Base-by-base conservation (phyloP, 305 asterid genomes). In the Monarda citriodora region DNA sequence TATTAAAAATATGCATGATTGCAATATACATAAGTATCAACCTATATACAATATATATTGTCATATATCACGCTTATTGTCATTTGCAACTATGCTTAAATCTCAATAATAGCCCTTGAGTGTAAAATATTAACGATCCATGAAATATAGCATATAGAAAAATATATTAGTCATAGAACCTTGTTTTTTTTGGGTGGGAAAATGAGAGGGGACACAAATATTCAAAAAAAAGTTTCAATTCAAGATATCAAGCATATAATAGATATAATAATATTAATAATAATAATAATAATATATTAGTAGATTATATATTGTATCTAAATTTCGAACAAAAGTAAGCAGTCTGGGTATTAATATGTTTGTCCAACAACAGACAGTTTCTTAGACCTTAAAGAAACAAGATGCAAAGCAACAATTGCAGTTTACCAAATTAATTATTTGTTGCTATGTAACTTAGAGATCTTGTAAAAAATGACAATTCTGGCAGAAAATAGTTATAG, bases 381-480 rank as follows among this genome's bases (percentile, higher is more conserved):
- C 85, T 72, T 79, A 56, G 73, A 44, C 60, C 44, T 46, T 42
- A 74, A 62, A 72, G 47, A 50, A 77, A 58, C 60, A 36, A 51
- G 57, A 60, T 66, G 49, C 61, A 68, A 84, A 87, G 85, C 85
- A 76, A 87, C 96, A 84, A 69, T 78, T 59, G 69, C 86, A 49
- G 55, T 67, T 62, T 36, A 84, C 90, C 88, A 72, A 62, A 67
- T 46, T 44, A 71, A 36, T 66, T 29, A n/a, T n/a, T 7, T 51
- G 51, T 64, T 70, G 56, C 46, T 70, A 42, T 42, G 63, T 65
- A 64, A 62, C 63, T 53, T 31, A 47, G 40, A 67, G 56, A 64
- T 16, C 2, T 14, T 49, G 13, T n/a, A 21, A 50, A 61, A 66
- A 66, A 60, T 42, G 34, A 47, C 14, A 62, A 50, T 69, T 69